These are phyloP conservation scores for Macrophomina pseudophaseolina DNA, from an alignment of 2,329 filamentous ascomycete species.

Conservation along the genomic window DNA sequence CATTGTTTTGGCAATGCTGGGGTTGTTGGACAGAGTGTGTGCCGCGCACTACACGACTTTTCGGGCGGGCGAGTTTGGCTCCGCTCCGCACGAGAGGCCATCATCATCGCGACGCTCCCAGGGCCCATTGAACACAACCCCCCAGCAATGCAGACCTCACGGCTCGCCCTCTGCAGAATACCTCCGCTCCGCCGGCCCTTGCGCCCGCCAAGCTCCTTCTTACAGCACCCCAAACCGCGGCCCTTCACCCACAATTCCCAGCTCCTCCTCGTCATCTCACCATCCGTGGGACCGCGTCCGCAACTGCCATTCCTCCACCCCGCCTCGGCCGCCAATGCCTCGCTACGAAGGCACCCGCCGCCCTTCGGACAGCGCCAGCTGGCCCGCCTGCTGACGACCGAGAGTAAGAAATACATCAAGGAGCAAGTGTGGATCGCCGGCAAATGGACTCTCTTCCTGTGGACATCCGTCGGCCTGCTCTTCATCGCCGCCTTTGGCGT, in stretches of 20 bases:
- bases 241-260: constrained; percentile 64
- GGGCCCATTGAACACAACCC: neutral
- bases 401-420: constrained; percentile 71
- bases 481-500: constrained; percentile 68
- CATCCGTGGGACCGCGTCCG: constrained; percentile 58
- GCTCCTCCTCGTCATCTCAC: constrained; percentile 57
- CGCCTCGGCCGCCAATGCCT: constrained; percentile 46
- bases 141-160: constrained; percentile 37
- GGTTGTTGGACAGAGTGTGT: too few species aligned
- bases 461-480: constrained; percentile 65
- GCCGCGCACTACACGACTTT: too few species aligned
- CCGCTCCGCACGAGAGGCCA: neutral
- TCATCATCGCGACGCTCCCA: neutral
- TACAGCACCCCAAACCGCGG: constrained; percentile 44
- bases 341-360: constrained; percentile 10
- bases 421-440: constrained; percentile 72
- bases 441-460: constrained; percentile 70
- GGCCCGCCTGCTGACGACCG: constrained; percentile 78
- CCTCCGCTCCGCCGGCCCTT: constrained; percentile 36
- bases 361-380: constrained; percentile 54
- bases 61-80: neutral
- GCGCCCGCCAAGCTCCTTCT: constrained; percentile 31
- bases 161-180: constrained; percentile 31
- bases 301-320: constrained; percentile 70
- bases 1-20: too few species aligned